A percentile compares a stretch with the other conserved stretches of the same genome.
Conservation (phyloP, 371 early-diverging fungal species). For the Cladochytrium tenue region DNA sequence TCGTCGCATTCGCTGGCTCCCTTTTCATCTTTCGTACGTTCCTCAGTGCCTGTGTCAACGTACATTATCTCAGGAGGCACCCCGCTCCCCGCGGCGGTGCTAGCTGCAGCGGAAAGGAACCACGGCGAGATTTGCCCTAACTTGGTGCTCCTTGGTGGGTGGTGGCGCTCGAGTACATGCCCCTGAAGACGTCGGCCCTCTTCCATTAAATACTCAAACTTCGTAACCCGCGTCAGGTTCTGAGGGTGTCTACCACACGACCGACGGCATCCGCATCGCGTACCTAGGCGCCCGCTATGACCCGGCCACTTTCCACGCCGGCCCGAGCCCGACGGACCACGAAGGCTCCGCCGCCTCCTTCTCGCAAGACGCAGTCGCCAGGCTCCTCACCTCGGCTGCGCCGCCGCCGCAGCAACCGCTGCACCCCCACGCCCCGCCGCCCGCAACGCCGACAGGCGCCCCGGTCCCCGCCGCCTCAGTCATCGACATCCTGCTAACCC, state of each 20-base stretch:
- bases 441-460: slow-evolving; percentile 18
- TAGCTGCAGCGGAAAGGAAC: slow-evolving; percentile 53
- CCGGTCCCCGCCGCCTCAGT: slow-evolving; percentile 5
- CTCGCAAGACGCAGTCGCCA: slow-evolving; percentile 9
- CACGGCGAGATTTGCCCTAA: slow-evolving; percentile 79
- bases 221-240: slow-evolving; percentile 27
- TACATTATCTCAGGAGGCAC: slow-evolving; percentile 72
- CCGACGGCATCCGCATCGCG: slow-evolving; percentile 73
- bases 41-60: slow-evolving; percentile 71
- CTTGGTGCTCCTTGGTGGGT: slow-evolving; percentile 69
- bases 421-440: not conserved
- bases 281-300: slow-evolving; percentile 66
- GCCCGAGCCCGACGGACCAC: not conserved
- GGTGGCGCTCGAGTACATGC: not conserved
- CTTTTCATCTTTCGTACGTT: not conserved
- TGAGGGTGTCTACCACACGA: slow-evolving; percentile 67
- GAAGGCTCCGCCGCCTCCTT: not conserved
- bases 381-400: not conserved
- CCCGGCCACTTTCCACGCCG: slow-evolving; percentile 2
- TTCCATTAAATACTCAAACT: not conserved
- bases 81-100: slow-evolving; percentile 59
- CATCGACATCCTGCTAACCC: slow-evolving; percentile 78
- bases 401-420: not conserved
- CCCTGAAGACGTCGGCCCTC: not conserved
- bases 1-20: not conserved